These are phyloP conservation scores for Pugionium cornutum DNA, from an alignment of 345 rosid genomes.

Conservation along the genomic window DNA sequence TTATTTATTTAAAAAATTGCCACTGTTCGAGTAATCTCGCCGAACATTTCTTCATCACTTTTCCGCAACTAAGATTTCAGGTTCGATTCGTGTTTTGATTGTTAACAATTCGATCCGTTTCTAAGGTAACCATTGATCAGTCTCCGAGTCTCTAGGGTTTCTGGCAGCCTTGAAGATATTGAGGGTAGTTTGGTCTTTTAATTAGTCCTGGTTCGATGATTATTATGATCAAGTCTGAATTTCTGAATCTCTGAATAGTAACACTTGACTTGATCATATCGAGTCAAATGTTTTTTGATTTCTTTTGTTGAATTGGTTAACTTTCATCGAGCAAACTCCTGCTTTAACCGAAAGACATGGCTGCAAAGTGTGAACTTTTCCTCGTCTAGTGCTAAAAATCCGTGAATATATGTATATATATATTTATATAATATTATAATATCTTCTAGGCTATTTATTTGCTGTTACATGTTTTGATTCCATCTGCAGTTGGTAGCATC, in stretches of 20 bases:
- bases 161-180: constrained; percentile 32
- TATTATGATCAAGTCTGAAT: constrained; percentile 9
- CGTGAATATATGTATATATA: too few species aligned
- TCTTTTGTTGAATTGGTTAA: not conserved
- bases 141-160: constrained; percentile 28
- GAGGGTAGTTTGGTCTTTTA: constrained; percentile 38
- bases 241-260: too few species aligned
- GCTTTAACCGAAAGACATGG: not conserved
- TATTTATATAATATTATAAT: not conserved
- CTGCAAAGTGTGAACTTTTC: constrained; percentile 14
- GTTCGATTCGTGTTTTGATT: constrained; percentile 24
- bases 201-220: constrained; percentile 1
- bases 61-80: constrained; percentile 18
- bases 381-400: not conserved
- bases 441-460: constrained; percentile 27
- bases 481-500: constrained; percentile 42
- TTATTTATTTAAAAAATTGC: not conserved
- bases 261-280: too few species aligned
- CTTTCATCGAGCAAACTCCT: too few species aligned
- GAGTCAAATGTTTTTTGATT: too few species aligned
- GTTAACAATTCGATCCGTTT: not conserved
- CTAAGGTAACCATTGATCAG: not conserved
- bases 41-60: constrained; percentile 27
- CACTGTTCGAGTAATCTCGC: constrained; percentile 32
- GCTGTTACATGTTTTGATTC: constrained; percentile 28